Conservation (phyloP, 2,329 filamentous ascomycete species). For the Venturiaceae sp. region DNA sequence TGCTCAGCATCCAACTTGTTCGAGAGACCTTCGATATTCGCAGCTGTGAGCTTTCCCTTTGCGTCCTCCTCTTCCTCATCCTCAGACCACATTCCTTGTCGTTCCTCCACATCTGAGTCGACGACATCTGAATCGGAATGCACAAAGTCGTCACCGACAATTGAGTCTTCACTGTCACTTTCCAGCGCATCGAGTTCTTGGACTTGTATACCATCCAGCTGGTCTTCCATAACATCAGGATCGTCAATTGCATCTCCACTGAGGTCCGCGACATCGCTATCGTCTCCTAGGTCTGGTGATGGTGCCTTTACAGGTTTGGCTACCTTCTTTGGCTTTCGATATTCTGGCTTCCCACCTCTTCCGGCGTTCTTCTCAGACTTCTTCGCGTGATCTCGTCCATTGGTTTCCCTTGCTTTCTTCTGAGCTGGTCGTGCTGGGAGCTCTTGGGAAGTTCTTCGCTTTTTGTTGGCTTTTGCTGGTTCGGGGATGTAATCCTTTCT, state of each 20-base stretch:
- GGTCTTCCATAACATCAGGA: constrained; percentile 33
- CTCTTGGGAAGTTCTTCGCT: constrained; percentile 19
- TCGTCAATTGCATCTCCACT: constrained; percentile 24
- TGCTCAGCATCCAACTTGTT: constrained; percentile 70
- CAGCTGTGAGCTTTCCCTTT: constrained; percentile 84
- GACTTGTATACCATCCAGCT: constrained; percentile 32
- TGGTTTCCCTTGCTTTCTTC: constrained; percentile 17
- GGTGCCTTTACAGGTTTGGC: constrained; percentile 11
- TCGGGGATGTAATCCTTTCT: constrained; percentile 54
- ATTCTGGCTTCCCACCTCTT: constrained; percentile 22
- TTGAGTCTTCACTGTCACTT: constrained; percentile 23
- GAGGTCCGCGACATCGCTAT: constrained; percentile 16
- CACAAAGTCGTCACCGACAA: constrained; percentile 28
- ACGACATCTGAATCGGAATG: constrained; percentile 30
- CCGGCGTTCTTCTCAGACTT: constrained; percentile 21
- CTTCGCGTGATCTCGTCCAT: constrained; percentile 16
- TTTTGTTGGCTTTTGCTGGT: constrained; percentile 30
- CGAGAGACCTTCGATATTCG: constrained; percentile 90
- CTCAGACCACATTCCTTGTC: constrained; percentile 72
- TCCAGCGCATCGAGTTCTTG: constrained; percentile 28
- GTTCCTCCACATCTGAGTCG: constrained; percentile 52
- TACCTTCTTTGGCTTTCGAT: constrained; percentile 19
- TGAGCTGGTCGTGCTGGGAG: constrained; percentile 14
- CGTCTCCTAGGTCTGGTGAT: constrained; percentile 18
- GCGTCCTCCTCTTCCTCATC: constrained; percentile 83